A percentile compares a stretch with the other conserved stretches of the same genome.
Conservation (phyloP, 1,139 yeast genomes). For the Yarrowia galli region DNA sequence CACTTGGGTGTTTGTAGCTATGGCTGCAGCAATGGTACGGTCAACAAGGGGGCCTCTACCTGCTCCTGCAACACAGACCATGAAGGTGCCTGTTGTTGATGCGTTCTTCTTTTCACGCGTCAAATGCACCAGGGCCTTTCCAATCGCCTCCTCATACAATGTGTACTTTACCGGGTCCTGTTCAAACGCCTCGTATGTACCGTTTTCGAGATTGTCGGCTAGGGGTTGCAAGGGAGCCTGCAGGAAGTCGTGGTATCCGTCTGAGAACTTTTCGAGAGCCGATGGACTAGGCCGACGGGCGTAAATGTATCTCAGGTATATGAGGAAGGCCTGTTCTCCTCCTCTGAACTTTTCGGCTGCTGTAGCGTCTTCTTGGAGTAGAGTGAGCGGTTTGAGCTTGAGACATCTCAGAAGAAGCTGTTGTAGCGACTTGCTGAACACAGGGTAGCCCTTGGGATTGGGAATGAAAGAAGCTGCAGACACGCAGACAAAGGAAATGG, state of each 20-base stretch:
- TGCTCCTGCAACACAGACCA: slow-evolving; percentile 77
- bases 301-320: slow-evolving; percentile 61
- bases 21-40: slow-evolving; percentile 56
- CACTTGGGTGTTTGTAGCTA: slow-evolving; percentile 49
- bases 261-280: slow-evolving; percentile 51
- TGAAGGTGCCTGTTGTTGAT: slow-evolving; percentile 38
- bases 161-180: slow-evolving; percentile 71
- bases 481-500: slow-evolving; percentile 62
- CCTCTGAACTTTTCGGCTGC: slow-evolving; percentile 48
- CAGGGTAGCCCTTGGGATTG: slow-evolving; percentile 67
- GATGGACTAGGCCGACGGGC: slow-evolving; percentile 50
- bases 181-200: slow-evolving; percentile 73
- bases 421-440: slow-evolving; percentile 64
- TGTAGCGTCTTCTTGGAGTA: slow-evolving; percentile 47
- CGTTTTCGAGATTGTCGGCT: slow-evolving; percentile 60
- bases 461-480: slow-evolving; percentile 62
- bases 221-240: slow-evolving; percentile 78
- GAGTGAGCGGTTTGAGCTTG: slow-evolving; percentile 48
- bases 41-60: slow-evolving; percentile 85
- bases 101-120: slow-evolving; percentile 29
- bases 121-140: slow-evolving; percentile 41
- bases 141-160: slow-evolving; percentile 71
- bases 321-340: slow-evolving; percentile 57
- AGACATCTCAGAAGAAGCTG: slow-evolving; percentile 54
- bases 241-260: slow-evolving; percentile 53